Conservation (phyloP, 768 basidiomycete genomes). For the Trametes villosa region DNA sequence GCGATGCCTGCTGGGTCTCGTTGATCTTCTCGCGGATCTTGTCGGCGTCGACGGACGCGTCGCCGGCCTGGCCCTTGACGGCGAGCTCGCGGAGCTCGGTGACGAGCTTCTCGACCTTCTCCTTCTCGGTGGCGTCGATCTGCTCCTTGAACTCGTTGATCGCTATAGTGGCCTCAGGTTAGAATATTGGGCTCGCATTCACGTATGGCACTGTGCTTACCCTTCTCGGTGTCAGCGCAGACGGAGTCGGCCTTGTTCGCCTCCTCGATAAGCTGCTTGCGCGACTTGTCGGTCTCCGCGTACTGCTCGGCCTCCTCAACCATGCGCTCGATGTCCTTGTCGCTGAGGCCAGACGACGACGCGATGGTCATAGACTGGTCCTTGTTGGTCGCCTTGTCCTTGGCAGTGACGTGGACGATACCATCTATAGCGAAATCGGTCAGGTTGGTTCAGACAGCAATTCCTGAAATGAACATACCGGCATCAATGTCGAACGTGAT, state of each 20-base stretch:
- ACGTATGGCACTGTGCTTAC: constrained; percentile 44
- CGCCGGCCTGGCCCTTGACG: constrained; percentile 86
- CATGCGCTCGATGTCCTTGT: constrained; percentile 98
- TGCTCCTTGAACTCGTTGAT: constrained; percentile 99
- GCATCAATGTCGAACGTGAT: constrained; percentile 98
- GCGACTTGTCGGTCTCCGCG: constrained; percentile 90
- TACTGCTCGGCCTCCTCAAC: constrained; percentile 91
- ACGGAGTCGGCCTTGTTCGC: constrained; percentile 96
- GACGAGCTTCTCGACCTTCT: constrained; percentile 89
- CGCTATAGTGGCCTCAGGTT: too few species aligned
- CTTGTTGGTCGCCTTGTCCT: constrained; percentile 90
- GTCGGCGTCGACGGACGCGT: constrained; percentile 81
- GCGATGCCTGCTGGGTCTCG: constrained; percentile 93
- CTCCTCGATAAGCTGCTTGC: constrained; percentile 90
- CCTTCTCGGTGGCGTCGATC: constrained; percentile 88
- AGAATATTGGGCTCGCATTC: too few species aligned
- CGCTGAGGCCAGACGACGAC: constrained; percentile 93
- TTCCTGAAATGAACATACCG: constrained; percentile 55
- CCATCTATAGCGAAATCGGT: constrained; percentile 55
- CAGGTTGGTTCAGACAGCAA: too few species aligned
- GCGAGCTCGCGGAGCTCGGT: constrained; percentile 88
- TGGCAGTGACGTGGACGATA: constrained; percentile 96
- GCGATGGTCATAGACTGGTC: constrained; percentile 98
- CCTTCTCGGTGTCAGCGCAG: constrained; percentile 94
- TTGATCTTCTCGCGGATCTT: constrained; percentile 89